Base-by-base conservation (phyloP, 2,329 filamentous ascomycete genomes). In the Hawksworthiomyces lignivorus region DNA sequence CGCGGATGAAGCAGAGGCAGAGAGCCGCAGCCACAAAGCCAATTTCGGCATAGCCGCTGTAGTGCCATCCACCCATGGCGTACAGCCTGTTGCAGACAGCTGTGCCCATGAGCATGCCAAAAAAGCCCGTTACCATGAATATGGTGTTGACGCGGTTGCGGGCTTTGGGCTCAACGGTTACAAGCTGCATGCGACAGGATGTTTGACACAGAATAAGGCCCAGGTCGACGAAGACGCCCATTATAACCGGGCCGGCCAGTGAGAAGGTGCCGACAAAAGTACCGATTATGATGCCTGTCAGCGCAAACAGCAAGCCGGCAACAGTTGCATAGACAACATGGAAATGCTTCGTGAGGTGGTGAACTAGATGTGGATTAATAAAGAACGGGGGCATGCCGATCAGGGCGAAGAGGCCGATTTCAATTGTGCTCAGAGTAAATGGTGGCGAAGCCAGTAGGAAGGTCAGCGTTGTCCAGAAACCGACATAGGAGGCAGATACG, bases 341-440 rank as follows among this genome's bases (percentile, higher is more conserved):
- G 10, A 37, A 40, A 20, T 39, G 41, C 19, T 48, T 42, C 17
- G 41, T 33, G 12, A 49, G 30, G 36, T 45, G 38, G 34, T 46
- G 41, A 10, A 37, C 33, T 14, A 48, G 20, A 17, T 40, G 31
- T 5, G 48, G 48, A 31, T 42, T 51, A 36, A 48, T 21, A 20
- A 48, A 15, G 18, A 48, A 47, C 6, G 49, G 48, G 29, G 41
- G 45, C 41, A 88, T 75, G 3, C 81, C 84, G 43, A 87, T 82
- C 7, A 89, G 64, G 0, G 82, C 82, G 56, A 89, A 88, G 4
- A 89, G 68, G 1, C 84, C 84, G 42, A 89, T 87, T 8, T 72
- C 67, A 0, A 87, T 61, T 0, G 82, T 75, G 1, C 68, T 62
- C 54, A 82, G 87, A 37, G 72, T 57, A 54, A 85, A 88, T 0